These are phyloP conservation scores for Neonectria coccinea DNA, from an alignment of 2,329 filamentous ascomycete genomes.

Conservation along the genomic window DNA sequence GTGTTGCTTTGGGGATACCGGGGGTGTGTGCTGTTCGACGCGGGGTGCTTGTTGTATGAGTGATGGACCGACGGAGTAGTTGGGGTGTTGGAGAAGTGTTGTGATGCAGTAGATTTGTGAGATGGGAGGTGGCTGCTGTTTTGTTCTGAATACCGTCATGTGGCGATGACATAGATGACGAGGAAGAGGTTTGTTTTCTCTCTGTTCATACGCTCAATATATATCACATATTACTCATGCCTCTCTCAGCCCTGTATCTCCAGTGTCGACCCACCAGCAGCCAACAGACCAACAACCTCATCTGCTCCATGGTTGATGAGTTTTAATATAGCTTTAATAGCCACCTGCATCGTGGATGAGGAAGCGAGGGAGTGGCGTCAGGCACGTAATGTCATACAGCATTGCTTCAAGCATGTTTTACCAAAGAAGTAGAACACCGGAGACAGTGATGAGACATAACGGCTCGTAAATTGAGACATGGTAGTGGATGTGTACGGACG, in stretches of 20 bases:
- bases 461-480: background rate
- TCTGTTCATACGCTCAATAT: background rate
- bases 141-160: background rate
- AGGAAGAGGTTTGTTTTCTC: background rate
- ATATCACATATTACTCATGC: background rate
- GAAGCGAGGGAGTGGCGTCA: too few species aligned
- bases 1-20: constrained; percentile 15
- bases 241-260: background rate
- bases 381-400: too few species aligned
- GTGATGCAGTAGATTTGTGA: background rate
- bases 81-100: background rate
- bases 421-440: background rate
- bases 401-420: too few species aligned
- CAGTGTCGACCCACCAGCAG: too few species aligned
- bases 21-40: constrained; percentile 15
- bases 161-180: background rate
- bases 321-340: too few species aligned
- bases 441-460: background rate
- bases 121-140: background rate
- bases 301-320: too few species aligned
- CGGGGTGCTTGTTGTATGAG: constrained; percentile 3
- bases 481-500: background rate
- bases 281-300: too few species aligned
- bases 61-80: constrained; percentile 1
- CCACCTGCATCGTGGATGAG: too few species aligned